Percentiles rank a stretch among this genome's conserved stretches.
These are phyloP conservation scores for Penicillium sp. DNA, from an alignment of 2,329 filamentous ascomycete species.

Conservation along the genomic window DNA sequence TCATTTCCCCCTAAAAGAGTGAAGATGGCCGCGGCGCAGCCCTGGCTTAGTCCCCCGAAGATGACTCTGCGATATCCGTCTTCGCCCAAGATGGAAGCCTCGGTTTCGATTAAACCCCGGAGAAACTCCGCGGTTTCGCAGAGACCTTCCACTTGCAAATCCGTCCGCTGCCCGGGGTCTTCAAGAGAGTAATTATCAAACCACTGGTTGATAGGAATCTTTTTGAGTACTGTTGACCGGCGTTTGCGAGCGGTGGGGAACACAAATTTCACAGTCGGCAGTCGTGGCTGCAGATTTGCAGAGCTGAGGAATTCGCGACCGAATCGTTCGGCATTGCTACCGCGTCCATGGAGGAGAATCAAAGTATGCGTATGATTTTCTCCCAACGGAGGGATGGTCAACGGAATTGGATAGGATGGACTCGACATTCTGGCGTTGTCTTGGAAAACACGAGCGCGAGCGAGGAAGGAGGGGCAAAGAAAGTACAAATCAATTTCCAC, in stretches of 20 bases:
- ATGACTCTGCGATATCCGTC: constrained; percentile 39
- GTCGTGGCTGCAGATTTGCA: constrained; percentile 11
- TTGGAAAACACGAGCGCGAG: background rate
- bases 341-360: constrained; percentile 11
- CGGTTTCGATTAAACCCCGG: constrained; percentile 30
- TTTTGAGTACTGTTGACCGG: constrained; percentile 42
- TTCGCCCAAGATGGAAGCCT: constrained; percentile 26
- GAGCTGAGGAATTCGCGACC: constrained; percentile 30
- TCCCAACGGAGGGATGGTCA: constrained; percentile 1
- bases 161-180: constrained; percentile 38
- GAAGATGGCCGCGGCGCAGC: constrained; percentile 46
- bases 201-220: constrained; percentile 47
- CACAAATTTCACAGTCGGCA: constrained; percentile 42
- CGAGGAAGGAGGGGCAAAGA: too few relatives aligned
- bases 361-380: constrained; percentile 12
- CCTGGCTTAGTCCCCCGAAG: constrained; percentile 51
- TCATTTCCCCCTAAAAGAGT: constrained; percentile 37
- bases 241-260: constrained; percentile 48
- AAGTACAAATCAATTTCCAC: too few relatives aligned
- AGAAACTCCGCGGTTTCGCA: constrained; percentile 39
- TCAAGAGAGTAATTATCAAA: constrained; percentile 45
- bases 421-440: constrained; percentile 1
- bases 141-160: constrained; percentile 45
- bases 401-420: constrained; percentile 5
- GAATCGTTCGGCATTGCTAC: constrained; percentile 36